phyloP scores from a whole-genome alignment of 1,284 basidiomycete genomes.

The Stygiomarasmius scandens region DNA sequence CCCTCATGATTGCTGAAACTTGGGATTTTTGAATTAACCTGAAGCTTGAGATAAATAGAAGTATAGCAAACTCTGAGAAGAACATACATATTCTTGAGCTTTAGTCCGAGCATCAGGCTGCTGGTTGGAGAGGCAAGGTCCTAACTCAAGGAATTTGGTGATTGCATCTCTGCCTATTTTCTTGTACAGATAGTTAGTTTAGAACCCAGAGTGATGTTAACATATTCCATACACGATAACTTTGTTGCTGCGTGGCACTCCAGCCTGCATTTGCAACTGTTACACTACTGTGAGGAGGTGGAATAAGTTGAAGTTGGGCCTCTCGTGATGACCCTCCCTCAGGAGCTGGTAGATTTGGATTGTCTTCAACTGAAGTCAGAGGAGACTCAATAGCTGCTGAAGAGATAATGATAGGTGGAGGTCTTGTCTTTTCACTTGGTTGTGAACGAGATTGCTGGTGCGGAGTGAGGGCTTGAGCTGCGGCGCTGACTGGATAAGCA shows the following conservation, averaged over 20 bases:
- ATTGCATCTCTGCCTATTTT: not conserved
- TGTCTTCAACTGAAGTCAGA: not conserved
- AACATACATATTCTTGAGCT: not conserved
- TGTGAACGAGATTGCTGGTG: not conserved
- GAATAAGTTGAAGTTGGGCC: not conserved
- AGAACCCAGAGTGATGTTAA: not conserved
- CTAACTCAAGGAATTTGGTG: not conserved
- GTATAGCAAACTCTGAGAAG: not conserved
- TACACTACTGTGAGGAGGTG: not conserved
- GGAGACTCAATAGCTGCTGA: not conserved
- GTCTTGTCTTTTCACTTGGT: not conserved
- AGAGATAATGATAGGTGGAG: not conserved
- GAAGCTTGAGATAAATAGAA: not conserved
- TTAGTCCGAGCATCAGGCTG: not conserved
- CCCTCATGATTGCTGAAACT: slow-evolving; percentile 1
- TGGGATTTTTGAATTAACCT: slow-evolving; percentile 1
- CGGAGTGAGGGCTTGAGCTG: not conserved
- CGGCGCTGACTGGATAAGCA: not conserved
- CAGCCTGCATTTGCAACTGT: not conserved
- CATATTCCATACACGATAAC: not conserved
- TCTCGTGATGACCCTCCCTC: not conserved
- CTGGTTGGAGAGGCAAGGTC: not conserved
- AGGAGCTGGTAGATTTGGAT: no score
- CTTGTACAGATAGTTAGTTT: not conserved
- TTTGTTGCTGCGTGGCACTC: not conserved